Evolutionary conservation across 768 basidiomycete species (phyloP), one percentile per base, ranked within the genome.

Genomic region (Termitomyces sp.): DNA sequence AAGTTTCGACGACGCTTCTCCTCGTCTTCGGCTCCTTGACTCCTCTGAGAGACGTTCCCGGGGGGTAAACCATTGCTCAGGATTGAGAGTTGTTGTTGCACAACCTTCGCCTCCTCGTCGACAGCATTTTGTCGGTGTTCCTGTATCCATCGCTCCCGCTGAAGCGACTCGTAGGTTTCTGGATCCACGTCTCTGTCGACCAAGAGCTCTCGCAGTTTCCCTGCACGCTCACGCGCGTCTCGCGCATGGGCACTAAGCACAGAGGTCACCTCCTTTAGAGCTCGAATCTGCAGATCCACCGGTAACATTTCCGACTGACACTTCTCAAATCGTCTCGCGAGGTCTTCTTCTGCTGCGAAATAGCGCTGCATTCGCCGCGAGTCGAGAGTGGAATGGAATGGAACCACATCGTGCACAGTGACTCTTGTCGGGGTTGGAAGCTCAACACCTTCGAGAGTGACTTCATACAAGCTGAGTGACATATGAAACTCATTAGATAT

Each of bases 91-190:
- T 74, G 72, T 56, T 70, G 67, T 52, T 66, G 66, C 53, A 79
- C 54, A 23, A 52, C 56, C 58, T 72, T 68, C 27, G 70, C 64
- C 52, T 81, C 70, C 46, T 71, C 60, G 52, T 72, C 67, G 18
- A 71, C 69, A 20, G 66, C 70, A 29, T 58, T 50, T 51, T 73
- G 72, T 53, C 74, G 68, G 56, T 72, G 73, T 59, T 84, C 82
- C 56, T 78, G 76, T 66, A 75, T 68, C 81, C 80, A 82, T 29
- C 78, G 73, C 46, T 80, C 72, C 1, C 71, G 72, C 55, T 80
- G 74, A 38, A 79, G 65, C 9, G 71, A 56, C 53, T 67, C 64
- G 54, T 73, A 77, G 16, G 59, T 58, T 6, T 56, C 62, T 0
- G 76, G 76, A 7, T 79, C 75, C 5, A 68, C 57, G 42, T 70